These are phyloP conservation scores for Claviceps arundinis DNA, from an alignment of 2,329 filamentous ascomycete genomes.

Conservation along the genomic window DNA sequence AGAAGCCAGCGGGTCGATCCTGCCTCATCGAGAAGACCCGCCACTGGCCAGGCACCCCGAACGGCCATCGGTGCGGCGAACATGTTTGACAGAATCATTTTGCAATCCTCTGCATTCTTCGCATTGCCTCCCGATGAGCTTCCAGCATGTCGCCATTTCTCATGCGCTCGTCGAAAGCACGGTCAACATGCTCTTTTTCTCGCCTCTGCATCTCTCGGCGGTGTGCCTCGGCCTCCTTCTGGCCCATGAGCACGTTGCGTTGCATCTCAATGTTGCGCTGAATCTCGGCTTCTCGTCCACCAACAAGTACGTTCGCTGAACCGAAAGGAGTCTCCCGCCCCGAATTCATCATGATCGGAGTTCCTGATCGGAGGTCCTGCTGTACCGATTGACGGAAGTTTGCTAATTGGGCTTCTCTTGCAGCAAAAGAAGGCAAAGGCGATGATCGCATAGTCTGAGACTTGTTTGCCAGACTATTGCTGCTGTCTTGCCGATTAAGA, in stretches of 20 bases:
- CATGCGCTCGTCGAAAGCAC: constrained; percentile 62
- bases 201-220: constrained; percentile 43
- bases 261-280: constrained; percentile 39
- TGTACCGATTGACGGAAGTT: constrained; percentile 54
- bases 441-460: constrained; percentile 39
- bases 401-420: constrained; percentile 47
- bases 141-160: constrained; percentile 60
- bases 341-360: constrained; percentile 18
- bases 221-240: constrained; percentile 49
- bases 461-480: constrained; percentile 30
- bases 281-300: constrained; percentile 26
- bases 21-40: background rate
- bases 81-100: background rate
- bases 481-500: constrained; percentile 13
- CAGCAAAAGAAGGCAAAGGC: constrained; percentile 26
- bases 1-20: constrained; percentile 1
- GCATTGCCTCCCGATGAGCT: constrained; percentile 65
- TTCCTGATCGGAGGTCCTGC: constrained; percentile 40
- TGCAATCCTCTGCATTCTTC: constrained; percentile 52
- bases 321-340: constrained; percentile 27
- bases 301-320: constrained; percentile 18
- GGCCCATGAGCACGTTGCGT: constrained; percentile 42
- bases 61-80: background rate
- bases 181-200: constrained; percentile 45
- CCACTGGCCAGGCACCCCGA: background rate